Evolutionary conservation across 2,329 filamentous ascomycete species (phyloP), one percentile per base, ranked within the genome.

Genomic region (Calonectria pteridis): DNA sequence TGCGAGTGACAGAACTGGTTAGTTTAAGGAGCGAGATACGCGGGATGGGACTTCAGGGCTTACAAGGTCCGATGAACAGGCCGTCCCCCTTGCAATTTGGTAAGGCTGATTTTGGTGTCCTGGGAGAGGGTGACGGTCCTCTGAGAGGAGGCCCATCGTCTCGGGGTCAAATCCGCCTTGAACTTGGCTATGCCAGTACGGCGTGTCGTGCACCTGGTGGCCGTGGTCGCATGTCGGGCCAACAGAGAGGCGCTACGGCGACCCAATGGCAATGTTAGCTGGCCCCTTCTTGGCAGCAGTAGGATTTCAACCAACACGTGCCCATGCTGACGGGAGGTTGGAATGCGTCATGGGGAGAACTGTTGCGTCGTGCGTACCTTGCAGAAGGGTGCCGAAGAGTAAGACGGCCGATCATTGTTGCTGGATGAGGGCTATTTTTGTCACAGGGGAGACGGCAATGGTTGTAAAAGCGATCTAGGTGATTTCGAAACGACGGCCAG

Each of bases 371-470:
- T 29, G 55, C 53, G 23, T 76, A 80, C 79, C 77, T 66, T 40
- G 74, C 75, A 64, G 64, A 67, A 53, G 74, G 74, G 75, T 70
- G 66, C 20, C 51, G 58, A 18, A 63, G 35, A 40, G 73, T 58
- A 37, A 80, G 58, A 53, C 73, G 77, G 49, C 73, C 67, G 53
- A 80, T 73, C 79, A 80, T 80, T 53, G 62, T 67, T 53, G 55
- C 55, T 37, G 37, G 55, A 58, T 46, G 55, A 49, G 51, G 46
- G 64, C 23, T 14, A 35, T 46, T 59, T 26, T 53, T 31, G 35
- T 55, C 37, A 29, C 51, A 63, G 55, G 26, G 59, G 65, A 23
- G 40, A 26, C 20, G 62, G 20, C 18, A 55, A 46, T 67, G 28
- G 11, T 35, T n/a, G 29, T n/a, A 18, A 28, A 62, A 35, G 26